These are phyloP conservation scores for Cucurbita moschata DNA, from an alignment of 306 rosid genomes.

Conservation along the genomic window DNA sequence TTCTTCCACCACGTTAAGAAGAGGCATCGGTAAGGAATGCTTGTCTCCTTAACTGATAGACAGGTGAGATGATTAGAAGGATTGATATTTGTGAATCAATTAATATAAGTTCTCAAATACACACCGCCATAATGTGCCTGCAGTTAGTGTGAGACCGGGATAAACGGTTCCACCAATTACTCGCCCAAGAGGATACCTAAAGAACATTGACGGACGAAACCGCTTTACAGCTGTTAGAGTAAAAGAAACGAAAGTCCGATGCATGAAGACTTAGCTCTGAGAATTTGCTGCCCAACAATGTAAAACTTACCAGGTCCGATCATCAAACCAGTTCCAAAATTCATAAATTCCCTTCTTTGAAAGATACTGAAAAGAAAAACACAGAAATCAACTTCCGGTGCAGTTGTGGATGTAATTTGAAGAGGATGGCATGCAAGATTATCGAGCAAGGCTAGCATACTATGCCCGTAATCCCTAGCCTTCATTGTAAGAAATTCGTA, in stretches of 20 bases:
- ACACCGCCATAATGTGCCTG: slow-evolving; percentile 86
- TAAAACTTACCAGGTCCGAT: slow-evolving; percentile 72
- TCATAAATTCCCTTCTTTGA: slow-evolving; percentile 92
- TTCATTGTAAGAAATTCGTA: not conserved
- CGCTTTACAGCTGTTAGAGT: slow-evolving; percentile 12
- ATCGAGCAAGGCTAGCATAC: not conserved
- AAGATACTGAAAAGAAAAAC: slow-evolving; percentile 49
- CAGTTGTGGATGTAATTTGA: not conserved
- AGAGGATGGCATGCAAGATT: not conserved
- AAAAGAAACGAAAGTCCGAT: not conserved
- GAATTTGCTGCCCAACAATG: not conserved
- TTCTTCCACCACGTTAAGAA: not conserved
- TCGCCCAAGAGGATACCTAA: slow-evolving; percentile 98
- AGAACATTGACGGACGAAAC: slow-evolving; percentile 6
- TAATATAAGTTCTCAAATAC: slow-evolving; percentile 14
- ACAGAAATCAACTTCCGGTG: not conserved
- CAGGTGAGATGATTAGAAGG: too few relatives aligned
- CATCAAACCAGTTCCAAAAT: slow-evolving; percentile 99
- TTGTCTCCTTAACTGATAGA: too few relatives aligned
- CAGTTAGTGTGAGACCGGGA: slow-evolving; percentile 94
- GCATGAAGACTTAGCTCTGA: not conserved
- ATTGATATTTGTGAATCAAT: not conserved
- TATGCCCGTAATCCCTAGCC: not conserved
- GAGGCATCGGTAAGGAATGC: not conserved
- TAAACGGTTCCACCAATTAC: slow-evolving; percentile 98